Conservation (phyloP, 768 basidiomycete genomes). For the Flagelloscypha sp. region DNA sequence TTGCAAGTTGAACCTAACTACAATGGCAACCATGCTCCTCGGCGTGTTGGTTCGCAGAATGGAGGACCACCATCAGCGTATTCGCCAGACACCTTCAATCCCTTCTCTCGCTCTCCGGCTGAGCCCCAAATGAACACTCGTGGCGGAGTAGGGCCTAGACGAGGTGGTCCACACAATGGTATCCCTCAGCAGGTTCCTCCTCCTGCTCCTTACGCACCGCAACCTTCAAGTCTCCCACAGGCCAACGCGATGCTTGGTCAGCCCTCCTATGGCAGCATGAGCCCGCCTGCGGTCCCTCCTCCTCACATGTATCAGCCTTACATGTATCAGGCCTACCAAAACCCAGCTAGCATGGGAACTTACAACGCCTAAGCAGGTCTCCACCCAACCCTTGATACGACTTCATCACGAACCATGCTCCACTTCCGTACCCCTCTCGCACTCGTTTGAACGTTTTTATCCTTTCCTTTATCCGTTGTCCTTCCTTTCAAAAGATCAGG, state of each 20-base stretch:
- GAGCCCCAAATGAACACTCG: conserved; percentile 32
- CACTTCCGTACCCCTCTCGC: conserved; percentile 13
- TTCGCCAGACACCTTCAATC: conserved; percentile 40
- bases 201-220: conserved; percentile 44
- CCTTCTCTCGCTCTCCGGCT: conserved; percentile 41
- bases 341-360: conserved; percentile 68
- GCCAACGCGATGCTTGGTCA: conserved; percentile 50
- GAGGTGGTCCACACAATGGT: conserved; percentile 40
- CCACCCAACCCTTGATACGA: conserved; percentile 19
- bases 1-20: conserved; percentile 64
- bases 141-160: conserved; percentile 42
- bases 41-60: conserved; percentile 27
- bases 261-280: conserved; percentile 52
- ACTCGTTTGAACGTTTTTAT: not conserved
- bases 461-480: conserved; percentile 2
- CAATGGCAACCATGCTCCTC: conserved; percentile 31
- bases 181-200: conserved; percentile 26
- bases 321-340: conserved; percentile 80
- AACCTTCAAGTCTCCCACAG: conserved; percentile 55
- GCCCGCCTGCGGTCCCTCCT: conserved; percentile 49
- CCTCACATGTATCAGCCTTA: conserved; percentile 71
- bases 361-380: conserved; percentile 49
- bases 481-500: conserved; percentile 10
- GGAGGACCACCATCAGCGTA: conserved; percentile 30
- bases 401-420: conserved; percentile 35